A percentile compares a stretch with the other conserved stretches of the same genome.
These are phyloP conservation scores for Geotrichum macrosporum DNA, from an alignment of 1,139 yeast species.

Conservation along the genomic window DNA sequence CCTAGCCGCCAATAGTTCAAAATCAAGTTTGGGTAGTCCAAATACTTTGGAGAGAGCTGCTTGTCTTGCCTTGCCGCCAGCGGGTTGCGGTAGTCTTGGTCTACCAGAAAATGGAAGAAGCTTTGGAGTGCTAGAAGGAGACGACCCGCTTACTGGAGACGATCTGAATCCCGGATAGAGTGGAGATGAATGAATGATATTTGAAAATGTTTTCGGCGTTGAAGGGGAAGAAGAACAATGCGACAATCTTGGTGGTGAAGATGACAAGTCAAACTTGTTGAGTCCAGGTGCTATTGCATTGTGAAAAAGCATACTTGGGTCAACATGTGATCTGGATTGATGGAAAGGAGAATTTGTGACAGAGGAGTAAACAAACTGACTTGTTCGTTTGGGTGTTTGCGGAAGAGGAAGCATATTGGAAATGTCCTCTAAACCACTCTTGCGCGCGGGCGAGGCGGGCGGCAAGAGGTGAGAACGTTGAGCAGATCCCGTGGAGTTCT, in stretches of 20 bases:
- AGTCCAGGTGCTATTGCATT: not conserved
- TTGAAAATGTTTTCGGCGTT: constrained; percentile 9
- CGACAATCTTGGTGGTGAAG: constrained; percentile 13
- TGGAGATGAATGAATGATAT: constrained; percentile 16
- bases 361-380: not conserved
- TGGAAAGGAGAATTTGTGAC: not conserved
- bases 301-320: constrained; percentile 17
- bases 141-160: constrained; percentile 12
- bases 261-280: constrained; percentile 3
- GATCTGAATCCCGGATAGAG: constrained; percentile 8
- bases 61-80: not conserved
- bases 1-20: constrained; percentile 13
- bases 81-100: not conserved
- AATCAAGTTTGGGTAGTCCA: constrained; percentile 13
- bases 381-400: constrained; percentile 1
- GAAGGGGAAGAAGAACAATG: constrained; percentile 12
- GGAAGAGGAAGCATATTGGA: constrained; percentile 6
- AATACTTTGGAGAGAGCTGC: not conserved
- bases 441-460: not conserved
- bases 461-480: not conserved
- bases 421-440: constrained; percentile 2
- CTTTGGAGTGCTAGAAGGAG: constrained; percentile 1
- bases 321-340: constrained; percentile 15
- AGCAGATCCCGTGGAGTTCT: not conserved
- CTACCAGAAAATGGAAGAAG: constrained; percentile 1